Conservation (phyloP, 2,329 filamentous ascomycete species). For the Sordariomycetes sp. region DNA sequence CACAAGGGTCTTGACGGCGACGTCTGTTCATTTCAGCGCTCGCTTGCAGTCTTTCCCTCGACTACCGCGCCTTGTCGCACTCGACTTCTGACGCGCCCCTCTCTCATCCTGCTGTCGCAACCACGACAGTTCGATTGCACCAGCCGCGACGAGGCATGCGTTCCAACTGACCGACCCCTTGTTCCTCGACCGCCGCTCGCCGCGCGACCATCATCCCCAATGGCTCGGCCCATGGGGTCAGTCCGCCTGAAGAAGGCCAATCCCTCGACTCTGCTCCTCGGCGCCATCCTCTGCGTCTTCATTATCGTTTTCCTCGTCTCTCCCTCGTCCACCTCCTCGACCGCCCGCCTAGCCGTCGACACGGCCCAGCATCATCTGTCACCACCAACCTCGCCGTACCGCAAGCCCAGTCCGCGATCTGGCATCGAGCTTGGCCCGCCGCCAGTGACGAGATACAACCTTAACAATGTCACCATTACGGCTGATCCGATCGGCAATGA, state of each 20-base stretch:
- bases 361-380: constrained; percentile 33
- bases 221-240: constrained; percentile 51
- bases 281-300: constrained; percentile 62
- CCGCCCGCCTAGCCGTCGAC: constrained; percentile 35
- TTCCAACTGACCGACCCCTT: too few species aligned
- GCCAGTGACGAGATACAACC: constrained; percentile 84
- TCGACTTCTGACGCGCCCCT: too few species aligned
- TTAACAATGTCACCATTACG: constrained; percentile 89
- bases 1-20: too few species aligned
- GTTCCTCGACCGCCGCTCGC: not conserved
- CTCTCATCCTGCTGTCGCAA: too few species aligned
- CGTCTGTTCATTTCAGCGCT: too few species aligned
- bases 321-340: constrained; percentile 32
- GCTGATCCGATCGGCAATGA: constrained; percentile 64
- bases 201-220: constrained; percentile 16
- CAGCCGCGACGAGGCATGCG: too few species aligned
- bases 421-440: constrained; percentile 44
- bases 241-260: constrained; percentile 73
- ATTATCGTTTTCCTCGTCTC: constrained; percentile 56
- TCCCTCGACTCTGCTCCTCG: constrained; percentile 65
- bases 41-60: too few species aligned
- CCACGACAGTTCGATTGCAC: too few species aligned
- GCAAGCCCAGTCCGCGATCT: constrained; percentile 25
- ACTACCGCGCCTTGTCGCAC: too few species aligned
- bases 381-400: constrained; percentile 32